phyloP scores from a whole-genome alignment of 495 filamentous ascomycete species.

The Melanomma pulvis-pyrius region DNA sequence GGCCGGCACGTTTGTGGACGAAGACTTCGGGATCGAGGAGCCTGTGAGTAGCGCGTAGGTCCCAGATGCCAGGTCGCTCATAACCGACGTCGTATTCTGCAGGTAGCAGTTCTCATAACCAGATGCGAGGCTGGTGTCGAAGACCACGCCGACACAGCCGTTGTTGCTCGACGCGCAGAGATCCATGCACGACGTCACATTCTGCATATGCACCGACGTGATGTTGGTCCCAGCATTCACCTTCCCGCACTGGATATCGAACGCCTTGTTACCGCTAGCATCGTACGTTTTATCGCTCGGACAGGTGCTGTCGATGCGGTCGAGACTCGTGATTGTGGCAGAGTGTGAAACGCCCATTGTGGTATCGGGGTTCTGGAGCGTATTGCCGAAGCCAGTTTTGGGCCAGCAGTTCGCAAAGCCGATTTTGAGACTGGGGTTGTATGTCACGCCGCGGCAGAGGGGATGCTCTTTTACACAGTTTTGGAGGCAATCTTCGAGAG shows the following conservation, averaged over 20 bases:
- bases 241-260: conserved; percentile 29
- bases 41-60: conserved; percentile 26
- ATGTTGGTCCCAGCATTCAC: conserved; percentile 21
- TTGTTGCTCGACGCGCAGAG: conserved; percentile 17
- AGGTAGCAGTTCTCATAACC: conserved; percentile 37
- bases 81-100: conserved; percentile 23
- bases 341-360: conserved; percentile 10
- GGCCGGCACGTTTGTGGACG: neutral
- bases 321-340: conserved; percentile 13
- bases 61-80: conserved; percentile 2
- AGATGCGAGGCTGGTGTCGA: conserved; percentile 17
- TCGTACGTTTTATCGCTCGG: conserved; percentile 6
- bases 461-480: conserved; percentile 25
- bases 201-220: conserved; percentile 13
- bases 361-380: neutral
- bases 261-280: conserved; percentile 4
- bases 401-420: conserved; percentile 31
- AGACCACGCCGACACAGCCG: conserved; percentile 21
- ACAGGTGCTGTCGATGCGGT: conserved; percentile 23
- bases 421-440: conserved; percentile 19
- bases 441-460: conserved; percentile 17
- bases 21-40: neutral
- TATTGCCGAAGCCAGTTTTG: conserved; percentile 15
- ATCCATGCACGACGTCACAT: conserved; percentile 26
- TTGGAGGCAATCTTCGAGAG: conserved; percentile 20